Conservation (phyloP, 2,329 filamentous ascomycete genomes). For the Claviceps arundinis region DNA sequence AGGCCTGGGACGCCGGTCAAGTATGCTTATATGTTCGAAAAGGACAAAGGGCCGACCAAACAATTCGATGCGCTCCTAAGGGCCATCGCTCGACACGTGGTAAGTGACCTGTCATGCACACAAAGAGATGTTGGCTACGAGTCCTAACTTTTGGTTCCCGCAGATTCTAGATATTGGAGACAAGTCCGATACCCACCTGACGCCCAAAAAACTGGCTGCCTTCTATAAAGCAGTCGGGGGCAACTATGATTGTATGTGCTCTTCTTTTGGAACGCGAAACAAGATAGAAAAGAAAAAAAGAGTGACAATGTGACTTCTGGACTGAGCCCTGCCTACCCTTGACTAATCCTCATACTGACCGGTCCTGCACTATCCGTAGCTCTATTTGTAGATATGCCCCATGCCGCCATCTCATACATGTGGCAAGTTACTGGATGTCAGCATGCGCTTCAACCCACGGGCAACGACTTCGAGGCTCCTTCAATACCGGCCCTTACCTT, state of each 20-base stretch:
- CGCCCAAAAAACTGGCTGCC: conserved; percentile 56
- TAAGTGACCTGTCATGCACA: conserved; percentile 28
- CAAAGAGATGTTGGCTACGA: not conserved
- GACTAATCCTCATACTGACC: not conserved
- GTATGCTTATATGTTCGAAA: conserved; percentile 57
- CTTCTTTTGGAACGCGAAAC: no score
- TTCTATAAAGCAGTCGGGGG: conserved; percentile 67
- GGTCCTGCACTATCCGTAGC: conserved; percentile 23
- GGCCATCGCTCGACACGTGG: conserved; percentile 57
- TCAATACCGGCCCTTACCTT: conserved; percentile 71
- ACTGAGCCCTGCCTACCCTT: not conserved
- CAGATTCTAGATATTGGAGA: conserved; percentile 48
- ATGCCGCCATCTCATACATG: conserved; percentile 72
- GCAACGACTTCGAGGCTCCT: conserved; percentile 60
- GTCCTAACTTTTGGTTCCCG: conserved; percentile 8
- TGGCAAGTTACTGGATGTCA: conserved; percentile 86
- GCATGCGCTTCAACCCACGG: conserved; percentile 68
- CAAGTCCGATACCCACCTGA: conserved; percentile 37
- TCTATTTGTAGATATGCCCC: conserved; percentile 65
- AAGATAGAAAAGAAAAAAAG: not conserved
- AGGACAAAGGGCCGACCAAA: conserved; percentile 53
- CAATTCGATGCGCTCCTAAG: conserved; percentile 54
- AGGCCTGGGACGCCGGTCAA: conserved; percentile 16
- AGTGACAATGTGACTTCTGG: not conserved
- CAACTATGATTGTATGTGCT: conserved; percentile 51